Base-by-base conservation (phyloP, 1,284 basidiomycete genomes). In the Ganoderma lingzhi region DNA sequence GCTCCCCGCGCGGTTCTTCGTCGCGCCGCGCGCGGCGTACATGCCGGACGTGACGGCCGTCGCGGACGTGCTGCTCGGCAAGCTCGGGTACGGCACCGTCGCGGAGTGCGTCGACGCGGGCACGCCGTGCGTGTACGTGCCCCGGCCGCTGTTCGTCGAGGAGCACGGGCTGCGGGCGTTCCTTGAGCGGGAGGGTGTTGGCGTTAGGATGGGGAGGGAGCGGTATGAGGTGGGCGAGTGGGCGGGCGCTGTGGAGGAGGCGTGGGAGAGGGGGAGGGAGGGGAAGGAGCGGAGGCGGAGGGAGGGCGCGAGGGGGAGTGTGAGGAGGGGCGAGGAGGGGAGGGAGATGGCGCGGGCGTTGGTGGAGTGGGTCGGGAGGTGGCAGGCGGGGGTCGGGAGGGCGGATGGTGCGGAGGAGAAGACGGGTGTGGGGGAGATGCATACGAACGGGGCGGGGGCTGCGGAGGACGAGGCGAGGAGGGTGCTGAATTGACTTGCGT, bases 41-140 rank as follows among this genome's bases (percentile, higher is more conserved):
- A 93, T 95, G 88, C 93, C 93, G 10, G 91, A 94, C 78, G 77
- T 95, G 71, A 93, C 89, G 32, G 91, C 91, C 1, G 84, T 88
- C 6, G 89, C 86, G 8, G 92, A 94, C 77, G 91, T 92, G n/a
- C 81, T 94, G 14, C 82, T 95, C 42, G 93, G 93, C 32, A 95
- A 94, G 79, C 80, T 95, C 75, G 90, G 90, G 45, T 92, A 91
- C 75, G 90, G 90, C 30, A 90, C 90, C 2, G 90, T 91, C n/a
- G 87, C 90, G 0, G 90, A 92, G 76, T 90, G 89, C 73, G 86
- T 92, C 14, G 90, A 92, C 76, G 83, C 89, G 8, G 86, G 86
- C 73, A 92, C 91, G n/a, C 89, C 91, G 10, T 91, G 92, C 71
- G 88, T 92, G 44, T 92, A 89, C 77, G 91, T 94, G 12, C 89